phyloP scores from a whole-genome alignment of 495 filamentous ascomycete genomes.

The Penicillium herquei region DNA sequence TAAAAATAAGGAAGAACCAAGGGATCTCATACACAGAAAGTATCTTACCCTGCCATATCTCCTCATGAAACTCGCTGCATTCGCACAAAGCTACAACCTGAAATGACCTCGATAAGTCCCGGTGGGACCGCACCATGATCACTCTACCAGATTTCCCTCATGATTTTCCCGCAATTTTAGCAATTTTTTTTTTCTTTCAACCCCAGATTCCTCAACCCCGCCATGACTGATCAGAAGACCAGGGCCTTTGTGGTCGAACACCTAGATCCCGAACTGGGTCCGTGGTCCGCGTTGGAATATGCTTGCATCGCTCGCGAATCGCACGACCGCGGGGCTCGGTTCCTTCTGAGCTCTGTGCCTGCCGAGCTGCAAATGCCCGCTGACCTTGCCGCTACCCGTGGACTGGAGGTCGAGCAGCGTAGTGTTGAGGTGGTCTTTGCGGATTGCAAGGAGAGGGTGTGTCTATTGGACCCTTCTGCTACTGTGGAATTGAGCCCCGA shows the following conservation, averaged over 20 bases:
- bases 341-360: constrained; percentile 84
- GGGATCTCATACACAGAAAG: too few relatives aligned
- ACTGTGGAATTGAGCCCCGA: constrained; percentile 74
- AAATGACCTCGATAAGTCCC: too few relatives aligned
- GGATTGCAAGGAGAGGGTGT: constrained; percentile 66
- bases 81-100: too few relatives aligned
- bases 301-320: constrained; percentile 79
- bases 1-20: too few relatives aligned
- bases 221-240: constrained; percentile 41
- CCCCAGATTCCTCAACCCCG: neutral
- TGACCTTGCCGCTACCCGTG: constrained; percentile 54
- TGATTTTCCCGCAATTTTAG: neutral
- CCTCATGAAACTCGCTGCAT: too few relatives aligned
- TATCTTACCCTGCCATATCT: too few relatives aligned
- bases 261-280: constrained; percentile 88
- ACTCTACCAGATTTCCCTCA: neutral
- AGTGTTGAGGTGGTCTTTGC: constrained; percentile 79
- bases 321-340: constrained; percentile 60
- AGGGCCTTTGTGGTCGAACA: constrained; percentile 85
- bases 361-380: constrained; percentile 62
- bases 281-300: constrained; percentile 93
- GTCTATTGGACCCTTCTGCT: constrained; percentile 85
- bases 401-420: constrained; percentile 63
- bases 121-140: too few relatives aligned
- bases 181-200: constrained; percentile 1